Evolutionary conservation across 2,329 filamentous ascomycete species (phyloP).

Genomic region (Stagonosporopsis vannaccii): DNA sequence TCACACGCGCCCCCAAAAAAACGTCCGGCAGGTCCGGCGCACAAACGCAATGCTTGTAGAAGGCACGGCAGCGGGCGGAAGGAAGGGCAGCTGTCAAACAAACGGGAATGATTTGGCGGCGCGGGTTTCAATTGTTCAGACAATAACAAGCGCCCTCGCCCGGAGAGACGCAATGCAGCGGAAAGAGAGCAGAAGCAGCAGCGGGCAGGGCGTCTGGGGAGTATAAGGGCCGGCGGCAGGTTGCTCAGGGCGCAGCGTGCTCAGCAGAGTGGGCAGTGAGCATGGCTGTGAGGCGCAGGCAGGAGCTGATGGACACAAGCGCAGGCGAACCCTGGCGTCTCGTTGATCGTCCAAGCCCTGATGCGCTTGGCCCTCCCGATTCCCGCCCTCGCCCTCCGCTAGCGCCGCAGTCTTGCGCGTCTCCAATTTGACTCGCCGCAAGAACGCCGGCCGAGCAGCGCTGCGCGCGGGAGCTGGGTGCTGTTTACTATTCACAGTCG

Average conservation of each 20-base stretch:
- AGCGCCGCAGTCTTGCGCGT: constrained; percentile 17
- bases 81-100: constrained; percentile 17
- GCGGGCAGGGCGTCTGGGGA: constrained; percentile 9
- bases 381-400: constrained; percentile 11
- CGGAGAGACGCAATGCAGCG: constrained; percentile 35
- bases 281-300: constrained; percentile 23
- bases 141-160: constrained; percentile 39
- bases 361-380: constrained; percentile 17
- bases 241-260: constrained; percentile 22
- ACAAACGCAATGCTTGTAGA: constrained; percentile 8
- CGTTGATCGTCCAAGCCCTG: constrained; percentile 20
- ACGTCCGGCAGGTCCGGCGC: constrained; percentile 18
- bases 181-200: constrained; percentile 23
- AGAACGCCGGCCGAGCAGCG: not conserved
- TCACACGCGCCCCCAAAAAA: constrained; percentile 18
- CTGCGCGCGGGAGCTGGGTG: not conserved
- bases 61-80: constrained; percentile 16
- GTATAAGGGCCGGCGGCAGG: constrained; percentile 21
- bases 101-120: constrained; percentile 19
- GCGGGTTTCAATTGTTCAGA: constrained; percentile 21
- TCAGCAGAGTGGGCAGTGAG: constrained; percentile 19
- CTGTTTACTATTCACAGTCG: not conserved
- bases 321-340: constrained; percentile 16
- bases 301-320: constrained; percentile 21
- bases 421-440: constrained; percentile 13